Percentiles rank a stretch among this genome's conserved stretches.
These are phyloP conservation scores for Carnegiea gigantea DNA, from an alignment of 179 eudicot genomes.

Conservation along the genomic window DNA sequence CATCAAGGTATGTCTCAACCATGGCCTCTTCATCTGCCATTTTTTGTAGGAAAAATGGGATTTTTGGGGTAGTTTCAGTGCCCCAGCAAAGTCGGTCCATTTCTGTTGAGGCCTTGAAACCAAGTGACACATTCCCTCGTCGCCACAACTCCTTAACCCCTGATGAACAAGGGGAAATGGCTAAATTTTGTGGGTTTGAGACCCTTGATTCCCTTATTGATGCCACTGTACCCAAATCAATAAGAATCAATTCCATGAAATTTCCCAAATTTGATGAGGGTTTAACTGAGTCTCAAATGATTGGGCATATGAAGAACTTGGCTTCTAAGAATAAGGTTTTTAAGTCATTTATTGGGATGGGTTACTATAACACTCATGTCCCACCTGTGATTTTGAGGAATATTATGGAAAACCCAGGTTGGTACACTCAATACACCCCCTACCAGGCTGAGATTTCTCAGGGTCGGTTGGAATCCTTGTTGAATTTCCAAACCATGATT, in stretches of 20 bases:
- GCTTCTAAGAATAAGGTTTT: slow-evolving; percentile 77
- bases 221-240: slow-evolving; percentile 88
- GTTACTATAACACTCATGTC: slow-evolving; percentile 78
- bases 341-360: slow-evolving; percentile 97
- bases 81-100: slow-evolving; percentile 54
- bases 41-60: slow-evolving; percentile 27
- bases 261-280: slow-evolving; percentile 74
- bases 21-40: slow-evolving; percentile 40
- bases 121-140: slow-evolving; percentile 82
- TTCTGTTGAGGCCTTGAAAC: slow-evolving; percentile 67
- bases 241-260: slow-evolving; percentile 58
- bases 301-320: slow-evolving; percentile 68
- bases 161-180: slow-evolving; percentile 69
- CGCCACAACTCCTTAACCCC: slow-evolving; percentile 89
- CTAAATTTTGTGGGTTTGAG: slow-evolving; percentile 60
- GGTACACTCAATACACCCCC: slow-evolving; percentile 97
- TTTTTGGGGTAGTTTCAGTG: slow-evolving; percentile 20
- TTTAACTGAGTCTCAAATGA: slow-evolving; percentile 82
- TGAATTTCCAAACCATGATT: slow-evolving; percentile 83
- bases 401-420: slow-evolving; percentile 89
- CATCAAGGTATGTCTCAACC: slow-evolving; percentile 72
- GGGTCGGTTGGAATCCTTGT: slow-evolving; percentile 80
- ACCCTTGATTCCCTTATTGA: slow-evolving; percentile 60
- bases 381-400: slow-evolving; percentile 89
- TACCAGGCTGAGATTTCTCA: slow-evolving; percentile 96